Conservation (phyloP, 805 yeast genomes). For the Metschnikowia gelsemii region DNA sequence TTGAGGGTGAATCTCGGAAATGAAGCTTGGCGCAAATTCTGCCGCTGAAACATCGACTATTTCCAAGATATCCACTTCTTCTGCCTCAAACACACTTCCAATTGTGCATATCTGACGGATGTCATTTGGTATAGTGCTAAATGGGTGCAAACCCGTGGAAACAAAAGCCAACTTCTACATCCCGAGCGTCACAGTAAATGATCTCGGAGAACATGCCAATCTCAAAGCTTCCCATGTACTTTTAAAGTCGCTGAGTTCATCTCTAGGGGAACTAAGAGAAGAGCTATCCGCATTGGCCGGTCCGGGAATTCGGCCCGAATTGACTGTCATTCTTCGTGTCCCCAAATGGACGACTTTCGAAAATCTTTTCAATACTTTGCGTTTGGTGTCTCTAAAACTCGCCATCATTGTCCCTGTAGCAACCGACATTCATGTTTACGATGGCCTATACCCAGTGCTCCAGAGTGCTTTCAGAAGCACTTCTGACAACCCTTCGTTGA, state of each 20-base stretch:
- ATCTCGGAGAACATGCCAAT: background rate
- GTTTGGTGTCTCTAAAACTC: background rate
- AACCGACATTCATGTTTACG: slow-evolving; percentile 3
- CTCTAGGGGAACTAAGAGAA: background rate
- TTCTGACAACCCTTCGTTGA: background rate
- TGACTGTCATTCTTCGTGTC: slow-evolving; percentile 4
- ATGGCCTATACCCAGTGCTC: background rate
- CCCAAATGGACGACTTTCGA: background rate
- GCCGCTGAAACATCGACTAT: too few relatives aligned
- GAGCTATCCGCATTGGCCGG: background rate
- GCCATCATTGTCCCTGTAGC: slow-evolving; percentile 9
- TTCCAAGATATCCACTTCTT: background rate
- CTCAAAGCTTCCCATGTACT: slow-evolving; percentile 2
- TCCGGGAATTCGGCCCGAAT: background rate
- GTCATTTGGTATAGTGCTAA: slow-evolving; percentile 16
- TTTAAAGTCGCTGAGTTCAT: background rate
- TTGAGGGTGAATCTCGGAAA: too few relatives aligned
- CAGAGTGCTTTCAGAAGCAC: background rate
- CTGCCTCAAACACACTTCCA: background rate
- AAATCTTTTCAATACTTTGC: background rate
- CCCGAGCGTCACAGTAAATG: slow-evolving; percentile 2
- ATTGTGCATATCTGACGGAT: background rate
- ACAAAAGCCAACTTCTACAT: slow-evolving; percentile 13
- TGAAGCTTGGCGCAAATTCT: too few relatives aligned
- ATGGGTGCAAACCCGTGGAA: background rate